phyloP scores from a whole-genome alignment of 352 stramenopile genomes.

The Pythium aphanidermatum region DNA sequence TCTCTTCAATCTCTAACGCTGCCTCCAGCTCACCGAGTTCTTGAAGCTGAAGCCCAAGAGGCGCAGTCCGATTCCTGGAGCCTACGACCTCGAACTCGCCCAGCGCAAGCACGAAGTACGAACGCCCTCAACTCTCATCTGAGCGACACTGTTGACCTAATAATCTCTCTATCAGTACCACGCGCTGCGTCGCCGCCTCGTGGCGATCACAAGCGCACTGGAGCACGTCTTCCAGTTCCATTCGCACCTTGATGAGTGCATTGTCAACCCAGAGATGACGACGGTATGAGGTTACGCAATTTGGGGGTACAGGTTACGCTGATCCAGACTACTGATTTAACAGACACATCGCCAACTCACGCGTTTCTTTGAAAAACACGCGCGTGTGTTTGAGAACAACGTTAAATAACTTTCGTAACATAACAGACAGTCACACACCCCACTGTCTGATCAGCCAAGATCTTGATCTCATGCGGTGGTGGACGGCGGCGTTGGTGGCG shows the following conservation, averaged over 20 bases:
- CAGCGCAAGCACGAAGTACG: conserved; percentile 20
- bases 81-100: conserved; percentile 15
- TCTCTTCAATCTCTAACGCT: not conserved
- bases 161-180: conserved; percentile 20
- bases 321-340: not conserved
- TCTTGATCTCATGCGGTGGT: conserved; percentile 4
- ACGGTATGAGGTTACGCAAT: conserved; percentile 21
- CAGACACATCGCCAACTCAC: conserved; percentile 19
- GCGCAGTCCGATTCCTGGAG: conserved; percentile 15
- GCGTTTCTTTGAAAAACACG: conserved; percentile 22
- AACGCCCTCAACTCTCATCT: too few relatives aligned
- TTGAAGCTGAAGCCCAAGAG: conserved; percentile 17
- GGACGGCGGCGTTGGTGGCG: conserved; percentile 2
- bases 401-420: conserved; percentile 11
- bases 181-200: conserved; percentile 23
- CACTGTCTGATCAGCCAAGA: too few relatives aligned
- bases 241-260: conserved; percentile 29
- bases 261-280: conserved; percentile 35
- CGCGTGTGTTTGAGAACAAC: conserved; percentile 26
- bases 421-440: conserved; percentile 9
- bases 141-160: not conserved
- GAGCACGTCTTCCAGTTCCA: conserved; percentile 53
- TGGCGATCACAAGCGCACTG: conserved; percentile 26
- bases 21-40: conserved; percentile 11
- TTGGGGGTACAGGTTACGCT: not conserved